Base-by-base conservation (phyloP, 768 basidiomycete species). In the Boletus fagicola region DNA sequence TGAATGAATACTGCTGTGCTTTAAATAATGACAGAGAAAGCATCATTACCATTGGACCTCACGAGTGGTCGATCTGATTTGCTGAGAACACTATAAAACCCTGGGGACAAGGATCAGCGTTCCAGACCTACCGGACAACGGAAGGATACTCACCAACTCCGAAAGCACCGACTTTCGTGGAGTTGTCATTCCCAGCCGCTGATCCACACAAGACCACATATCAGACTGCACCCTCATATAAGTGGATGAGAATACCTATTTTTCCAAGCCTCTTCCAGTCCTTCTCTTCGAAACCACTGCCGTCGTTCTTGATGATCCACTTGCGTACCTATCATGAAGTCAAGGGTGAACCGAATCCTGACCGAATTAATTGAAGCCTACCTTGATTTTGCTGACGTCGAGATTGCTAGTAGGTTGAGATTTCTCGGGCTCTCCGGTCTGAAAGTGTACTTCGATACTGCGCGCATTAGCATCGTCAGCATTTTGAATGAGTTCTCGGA, bases 71-170 rank as follows among this genome's bases (percentile, higher is more conserved):
- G 33, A 38, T 62, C 49, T 15, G 56, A 51, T 49, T 52, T 63
- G 18, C 62, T 62, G 33, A 62, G 42, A 24, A 52, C 62, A 9
- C 61, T 54, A 51, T 62, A 62, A 52, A 62, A 62, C 15, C 61
- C 62, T 62, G 20, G 6, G 7, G 18, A 4, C 42, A n/a, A 8
- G 24, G 9, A 26, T 62, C 15, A 42, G 15, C 3, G 11, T 31
- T 38, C 24, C 22, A 15, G 43, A 52, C n/a, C 36, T 38, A 43
- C 18, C 4, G 12, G 1, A 35, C 1, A 33, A 48, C 33, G 33
- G 33, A 35, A 35, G 33, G 33, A 35, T 35, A 35, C 12, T 35
- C 33, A 35, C 33, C 33, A 13, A 35, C 33, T 12, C 33, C 33
- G 12, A 35, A 35, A 35, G 33, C 33, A 5, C 33, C 33, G 33